Base-by-base conservation (phyloP, 306 rosid species). In the Cicer pinnatifidum region DNA sequence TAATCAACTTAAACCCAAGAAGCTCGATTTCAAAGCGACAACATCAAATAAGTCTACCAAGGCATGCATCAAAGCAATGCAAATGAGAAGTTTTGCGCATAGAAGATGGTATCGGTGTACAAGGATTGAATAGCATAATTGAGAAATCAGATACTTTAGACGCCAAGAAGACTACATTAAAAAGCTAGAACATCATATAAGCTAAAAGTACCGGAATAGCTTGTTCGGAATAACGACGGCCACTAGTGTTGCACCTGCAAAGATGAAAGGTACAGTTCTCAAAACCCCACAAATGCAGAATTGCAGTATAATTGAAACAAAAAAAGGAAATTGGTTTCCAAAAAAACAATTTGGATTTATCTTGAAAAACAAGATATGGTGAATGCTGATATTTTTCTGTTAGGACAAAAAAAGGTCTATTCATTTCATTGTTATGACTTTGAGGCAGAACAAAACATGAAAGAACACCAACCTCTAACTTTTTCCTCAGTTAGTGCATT, bases 171-270 rank as follows among this genome's bases (percentile, higher is more conserved):
- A 19, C n/a, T 17, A 59, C 52, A 66, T 37, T 5, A 45, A 43
- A 53, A 80, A 61, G 60, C 59, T 53, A 69, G 41, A 64, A 13
- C 9, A 53, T 56, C 1, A 7, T 58, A 15, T 15, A 39, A 13
- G 33, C 38, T 28, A 39, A 64, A 82, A 45, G 71, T 48, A 91
- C 99, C 99, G 88, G 99, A 79, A 95, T 87, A 66, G 97, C 97
- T 13, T 90, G 97, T 92, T 91, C 86, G 16, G 99, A 90, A 70
- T 57, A 95, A 81, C 91, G 91, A 73, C 99, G 99, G 47, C 99
- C 99, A 88, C 97, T 40, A 95, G 88, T 40, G 93, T 90, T 13
- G 91, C 97, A 74, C 97, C 97, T 95, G 62, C 75, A 91, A 65
- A 58, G 50, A 72, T 19, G 23, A 43, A 73, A 73, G 67, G 43